phyloP scores from a whole-genome alignment of 1,139 yeast species.

The Sugiyamaella sp. region DNA sequence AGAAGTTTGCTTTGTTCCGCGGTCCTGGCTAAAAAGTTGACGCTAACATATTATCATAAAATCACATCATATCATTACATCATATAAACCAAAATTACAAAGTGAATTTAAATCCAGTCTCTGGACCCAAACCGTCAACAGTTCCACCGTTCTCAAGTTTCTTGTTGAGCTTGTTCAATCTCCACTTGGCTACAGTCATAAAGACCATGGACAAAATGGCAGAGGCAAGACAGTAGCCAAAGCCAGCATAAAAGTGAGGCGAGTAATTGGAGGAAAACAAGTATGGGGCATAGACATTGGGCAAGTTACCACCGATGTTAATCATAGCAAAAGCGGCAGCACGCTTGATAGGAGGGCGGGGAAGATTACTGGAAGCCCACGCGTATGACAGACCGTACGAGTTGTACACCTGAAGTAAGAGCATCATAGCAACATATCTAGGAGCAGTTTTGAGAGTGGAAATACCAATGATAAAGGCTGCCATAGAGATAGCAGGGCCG shows the following conservation, averaged over 20 bases:
- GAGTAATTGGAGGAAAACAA: slow-evolving; percentile 32
- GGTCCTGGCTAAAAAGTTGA: neutral
- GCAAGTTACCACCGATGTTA: slow-evolving; percentile 37
- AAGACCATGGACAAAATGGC: slow-evolving; percentile 28
- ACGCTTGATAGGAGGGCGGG: slow-evolving; percentile 57
- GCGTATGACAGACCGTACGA: slow-evolving; percentile 58
- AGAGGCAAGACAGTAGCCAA: slow-evolving; percentile 33
- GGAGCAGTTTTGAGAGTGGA: slow-evolving; percentile 60
- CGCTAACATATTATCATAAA: neutral
- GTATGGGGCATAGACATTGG: slow-evolving; percentile 36
- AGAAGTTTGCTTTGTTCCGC: no score
- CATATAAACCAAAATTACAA: slow-evolving; percentile 16
- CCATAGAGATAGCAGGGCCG: slow-evolving; percentile 51
- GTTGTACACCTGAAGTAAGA: slow-evolving; percentile 62
- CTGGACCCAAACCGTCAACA: slow-evolving; percentile 37
- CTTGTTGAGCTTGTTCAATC: slow-evolving; percentile 30
- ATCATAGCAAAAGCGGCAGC: slow-evolving; percentile 44
- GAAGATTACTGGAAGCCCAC: slow-evolving; percentile 57
- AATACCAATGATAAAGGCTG: slow-evolving; percentile 57
- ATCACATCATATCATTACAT: neutral
- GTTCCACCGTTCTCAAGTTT: slow-evolving; percentile 33
- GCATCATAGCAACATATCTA: slow-evolving; percentile 61
- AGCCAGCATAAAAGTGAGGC: slow-evolving; percentile 37
- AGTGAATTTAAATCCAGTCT: slow-evolving; percentile 34
- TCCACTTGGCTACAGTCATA: slow-evolving; percentile 27